Evolutionary conservation across 164 flowering plant genomes (phyloP).

Genomic region (Vitis labrusca): DNA sequence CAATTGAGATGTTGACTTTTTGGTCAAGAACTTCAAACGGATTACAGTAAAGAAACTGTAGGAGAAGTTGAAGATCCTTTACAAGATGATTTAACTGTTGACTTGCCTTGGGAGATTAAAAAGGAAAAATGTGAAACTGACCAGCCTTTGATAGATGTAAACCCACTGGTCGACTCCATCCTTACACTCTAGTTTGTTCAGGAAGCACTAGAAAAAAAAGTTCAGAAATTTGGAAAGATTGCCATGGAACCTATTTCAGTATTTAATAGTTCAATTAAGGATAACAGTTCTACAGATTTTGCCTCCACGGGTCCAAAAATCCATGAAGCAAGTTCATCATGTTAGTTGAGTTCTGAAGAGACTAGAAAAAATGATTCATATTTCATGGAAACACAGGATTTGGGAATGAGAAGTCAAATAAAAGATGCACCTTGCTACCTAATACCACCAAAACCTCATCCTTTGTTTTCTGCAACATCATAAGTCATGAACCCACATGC

Average conservation of each 20-base stretch:
- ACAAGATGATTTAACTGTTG: conserved; percentile 39
- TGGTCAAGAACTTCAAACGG: conserved; percentile 24
- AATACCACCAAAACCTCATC: no score
- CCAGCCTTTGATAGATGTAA: conserved; percentile 23
- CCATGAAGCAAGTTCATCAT: conserved; percentile 24
- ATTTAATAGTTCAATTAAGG: conserved; percentile 3
- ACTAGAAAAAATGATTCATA: conserved; percentile 1
- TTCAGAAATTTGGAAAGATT: conserved; percentile 47
- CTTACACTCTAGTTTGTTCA: conserved; percentile 50
- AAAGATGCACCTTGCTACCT: no score
- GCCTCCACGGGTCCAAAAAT: conserved; percentile 11
- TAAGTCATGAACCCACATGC: no score
- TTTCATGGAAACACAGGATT: no score
- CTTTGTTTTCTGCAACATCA: no score
- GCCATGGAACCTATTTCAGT: conserved; percentile 40
- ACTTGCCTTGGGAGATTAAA: conserved; percentile 34
- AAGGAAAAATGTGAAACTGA: conserved; percentile 35
- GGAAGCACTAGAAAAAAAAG: conserved; percentile 65
- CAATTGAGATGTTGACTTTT: no score
- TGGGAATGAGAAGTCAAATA: no score
- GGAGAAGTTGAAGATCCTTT: conserved; percentile 44
- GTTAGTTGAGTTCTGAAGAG: conserved; percentile 25
- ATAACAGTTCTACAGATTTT: conserved; percentile 7
- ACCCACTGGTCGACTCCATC: conserved; percentile 60
- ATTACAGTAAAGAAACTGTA: conserved; percentile 32